Evolutionary conservation across 208 protist genomes (phyloP).

Genomic region (Leishmania arabica): DNA sequence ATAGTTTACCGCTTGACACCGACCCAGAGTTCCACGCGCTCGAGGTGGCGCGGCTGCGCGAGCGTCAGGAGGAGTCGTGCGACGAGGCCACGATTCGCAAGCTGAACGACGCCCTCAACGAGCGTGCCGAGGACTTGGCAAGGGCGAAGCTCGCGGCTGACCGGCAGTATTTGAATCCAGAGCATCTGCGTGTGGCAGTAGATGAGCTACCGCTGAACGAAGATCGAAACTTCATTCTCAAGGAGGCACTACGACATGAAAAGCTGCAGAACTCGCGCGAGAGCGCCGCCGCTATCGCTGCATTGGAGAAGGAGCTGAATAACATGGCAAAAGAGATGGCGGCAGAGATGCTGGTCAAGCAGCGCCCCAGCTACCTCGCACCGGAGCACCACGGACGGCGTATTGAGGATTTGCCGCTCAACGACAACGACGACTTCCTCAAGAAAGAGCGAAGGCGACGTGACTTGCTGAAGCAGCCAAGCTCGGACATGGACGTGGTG

Average conservation of each 20-base stretch:
- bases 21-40: slow-evolving; percentile 55
- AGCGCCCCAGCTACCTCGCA: slow-evolving; percentile 48
- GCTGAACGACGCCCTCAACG: slow-evolving; percentile 51
- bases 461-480: slow-evolving; percentile 33
- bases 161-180: slow-evolving; percentile 46
- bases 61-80: slow-evolving; percentile 34
- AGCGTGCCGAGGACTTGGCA: slow-evolving; percentile 51
- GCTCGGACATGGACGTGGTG: slow-evolving; percentile 26
- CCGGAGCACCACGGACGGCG: slow-evolving; percentile 42
- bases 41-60: slow-evolving; percentile 58
- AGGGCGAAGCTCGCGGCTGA: slow-evolving; percentile 31
- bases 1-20: slow-evolving; percentile 51
- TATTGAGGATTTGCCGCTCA: slow-evolving; percentile 37
- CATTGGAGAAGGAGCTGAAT: slow-evolving; percentile 34
- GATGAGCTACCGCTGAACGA: slow-evolving; percentile 55
- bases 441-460: slow-evolving; percentile 41
- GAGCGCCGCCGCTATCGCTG: slow-evolving; percentile 25
- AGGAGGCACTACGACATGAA: slow-evolving; percentile 51
- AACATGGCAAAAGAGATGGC: slow-evolving; percentile 43
- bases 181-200: slow-evolving; percentile 42
- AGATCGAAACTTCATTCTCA: slow-evolving; percentile 41
- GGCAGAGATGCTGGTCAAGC: slow-evolving; percentile 36
- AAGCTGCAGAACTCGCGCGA: slow-evolving; percentile 19
- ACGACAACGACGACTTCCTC: slow-evolving; percentile 51
- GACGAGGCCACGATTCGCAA: slow-evolving; percentile 35